Percentiles rank a stretch among this genome's conserved stretches.
Evolutionary conservation across 495 filamentous ascomycete species (phyloP).

Genomic region (Tirmania nivea): DNA sequence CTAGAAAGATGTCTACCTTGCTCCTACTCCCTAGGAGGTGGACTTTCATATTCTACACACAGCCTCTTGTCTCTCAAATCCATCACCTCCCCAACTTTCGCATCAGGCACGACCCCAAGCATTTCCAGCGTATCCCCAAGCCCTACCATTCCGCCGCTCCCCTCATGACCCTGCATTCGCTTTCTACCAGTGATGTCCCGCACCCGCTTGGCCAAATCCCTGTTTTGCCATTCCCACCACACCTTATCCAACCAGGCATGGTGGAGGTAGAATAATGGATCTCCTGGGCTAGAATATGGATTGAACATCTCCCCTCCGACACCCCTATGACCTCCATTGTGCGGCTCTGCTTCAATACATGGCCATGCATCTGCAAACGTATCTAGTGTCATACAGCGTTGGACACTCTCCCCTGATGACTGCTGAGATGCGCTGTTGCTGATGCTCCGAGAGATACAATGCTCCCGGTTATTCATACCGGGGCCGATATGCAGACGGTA

Average conservation of each 20-base stretch:
- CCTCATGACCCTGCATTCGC: background rate
- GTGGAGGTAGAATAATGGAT: conserved; percentile 31
- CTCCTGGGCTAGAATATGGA: conserved; percentile 1
- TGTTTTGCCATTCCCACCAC: conserved; percentile 29
- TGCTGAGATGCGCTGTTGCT: conserved; percentile 14
- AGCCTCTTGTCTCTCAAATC: background rate
- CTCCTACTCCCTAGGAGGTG: too few relatives aligned
- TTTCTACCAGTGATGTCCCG: conserved; percentile 13
- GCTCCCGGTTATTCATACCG: conserved; percentile 11
- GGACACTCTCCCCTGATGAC: conserved; percentile 9
- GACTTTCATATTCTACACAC: background rate
- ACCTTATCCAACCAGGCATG: conserved; percentile 29
- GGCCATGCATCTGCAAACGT: conserved; percentile 19
- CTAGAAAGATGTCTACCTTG: too few relatives aligned
- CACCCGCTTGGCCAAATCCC: conserved; percentile 5
- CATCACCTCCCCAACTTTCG: background rate
- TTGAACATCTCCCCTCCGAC: conserved; percentile 19
- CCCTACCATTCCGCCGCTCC: background rate
- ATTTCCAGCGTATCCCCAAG: conserved; percentile 12
- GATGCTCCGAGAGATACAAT: conserved; percentile 22
- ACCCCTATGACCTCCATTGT: conserved; percentile 23
- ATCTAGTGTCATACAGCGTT: conserved; percentile 17
- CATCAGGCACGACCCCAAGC: conserved; percentile 5
- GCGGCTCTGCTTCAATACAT: conserved; percentile 23
- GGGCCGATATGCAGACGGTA: conserved; percentile 18